Evolutionary conservation across 805 yeast species (phyloP).

Genomic region (Candida caryicola): DNA sequence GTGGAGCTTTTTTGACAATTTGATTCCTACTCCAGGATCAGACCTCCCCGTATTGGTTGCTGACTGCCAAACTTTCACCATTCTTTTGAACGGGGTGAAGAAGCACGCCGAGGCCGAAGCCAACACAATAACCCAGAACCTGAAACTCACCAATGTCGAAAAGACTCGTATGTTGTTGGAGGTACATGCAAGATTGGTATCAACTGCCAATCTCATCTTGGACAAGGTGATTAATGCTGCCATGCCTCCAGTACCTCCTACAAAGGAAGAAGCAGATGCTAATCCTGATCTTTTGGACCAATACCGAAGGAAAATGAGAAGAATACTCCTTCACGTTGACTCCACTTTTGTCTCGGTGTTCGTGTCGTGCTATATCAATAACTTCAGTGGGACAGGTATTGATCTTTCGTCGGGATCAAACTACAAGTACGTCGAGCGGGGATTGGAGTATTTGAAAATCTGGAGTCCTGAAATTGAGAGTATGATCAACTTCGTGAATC

Average conservation of each 20-base stretch:
- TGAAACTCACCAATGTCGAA: constrained; percentile 14
- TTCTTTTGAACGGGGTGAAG: constrained; percentile 35
- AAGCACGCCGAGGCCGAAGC: constrained; percentile 16
- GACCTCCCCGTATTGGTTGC: constrained; percentile 20
- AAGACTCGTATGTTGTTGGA: constrained; percentile 24
- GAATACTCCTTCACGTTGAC: constrained; percentile 29
- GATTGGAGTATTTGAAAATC: constrained; percentile 25
- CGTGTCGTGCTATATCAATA: constrained; percentile 27
- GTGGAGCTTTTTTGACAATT: constrained; percentile 35
- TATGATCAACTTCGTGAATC: constrained; percentile 14
- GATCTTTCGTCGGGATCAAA: constrained; percentile 24
- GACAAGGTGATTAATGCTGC: constrained; percentile 26
- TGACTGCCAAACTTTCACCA: constrained; percentile 37
- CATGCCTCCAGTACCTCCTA: constrained; percentile 35
- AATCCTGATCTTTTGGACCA: constrained; percentile 18
- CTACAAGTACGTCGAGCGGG: constrained; percentile 29
- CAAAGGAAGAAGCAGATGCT: constrained; percentile 21
- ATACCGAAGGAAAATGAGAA: constrained; percentile 16
- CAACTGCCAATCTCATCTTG: constrained; percentile 26
- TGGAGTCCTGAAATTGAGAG: constrained; percentile 36
- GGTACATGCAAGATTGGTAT: constrained; percentile 26
- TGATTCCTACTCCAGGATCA: constrained; percentile 12
- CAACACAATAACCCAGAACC: constrained; percentile 12
- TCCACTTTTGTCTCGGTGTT: constrained; percentile 30
- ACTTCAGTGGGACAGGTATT: constrained; percentile 25